These are phyloP conservation scores for Papiliotrema flavescens DNA, from an alignment of 1,284 basidiomycete species.

Conservation along the genomic window DNA sequence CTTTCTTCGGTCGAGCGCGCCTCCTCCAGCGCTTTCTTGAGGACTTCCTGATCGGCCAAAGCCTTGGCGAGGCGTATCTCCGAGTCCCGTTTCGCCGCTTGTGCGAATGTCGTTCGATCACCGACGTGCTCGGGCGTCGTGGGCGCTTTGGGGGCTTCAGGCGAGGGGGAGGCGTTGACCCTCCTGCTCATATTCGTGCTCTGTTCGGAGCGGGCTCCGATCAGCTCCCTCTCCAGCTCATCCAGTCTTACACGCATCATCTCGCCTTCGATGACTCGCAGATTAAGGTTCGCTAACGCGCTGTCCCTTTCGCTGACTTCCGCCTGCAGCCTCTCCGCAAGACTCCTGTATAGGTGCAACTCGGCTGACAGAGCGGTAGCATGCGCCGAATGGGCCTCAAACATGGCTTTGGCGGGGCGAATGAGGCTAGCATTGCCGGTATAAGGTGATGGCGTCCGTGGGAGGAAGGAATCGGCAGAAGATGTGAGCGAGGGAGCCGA, in stretches of 20 bases:
- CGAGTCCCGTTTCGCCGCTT: constrained; percentile 26
- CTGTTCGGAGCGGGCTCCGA: neutral
- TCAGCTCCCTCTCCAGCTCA: constrained; percentile 14
- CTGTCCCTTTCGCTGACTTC: constrained; percentile 35
- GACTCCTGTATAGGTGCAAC: constrained; percentile 24
- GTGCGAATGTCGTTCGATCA: constrained; percentile 20
- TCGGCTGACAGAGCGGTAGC: constrained; percentile 24
- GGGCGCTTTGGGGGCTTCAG: constrained; percentile 4
- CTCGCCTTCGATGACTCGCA: constrained; percentile 26
- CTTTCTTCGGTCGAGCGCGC: neutral
- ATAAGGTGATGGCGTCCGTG: constrained; percentile 5
- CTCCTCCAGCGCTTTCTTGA: constrained; percentile 12
- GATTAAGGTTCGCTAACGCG: constrained; percentile 27
- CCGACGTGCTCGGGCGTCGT: constrained; percentile 6
- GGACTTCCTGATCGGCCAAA: constrained; percentile 15
- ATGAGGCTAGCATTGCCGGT: constrained; percentile 7
- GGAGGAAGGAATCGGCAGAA: constrained; percentile 5
- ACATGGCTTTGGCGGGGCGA: constrained; percentile 25
- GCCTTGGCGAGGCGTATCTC: constrained; percentile 36
- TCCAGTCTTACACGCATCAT: constrained; percentile 18
- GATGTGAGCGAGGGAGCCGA: constrained; percentile 8
- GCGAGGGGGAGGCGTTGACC: constrained; percentile 7
- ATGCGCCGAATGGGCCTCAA: constrained; percentile 32
- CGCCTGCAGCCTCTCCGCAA: constrained; percentile 23
- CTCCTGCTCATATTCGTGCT: neutral